A percentile compares a stretch with the other conserved stretches of the same genome.
phyloP scores from a whole-genome alignment of 2,329 filamentous ascomycete species.

The Talaromyces sp. region DNA sequence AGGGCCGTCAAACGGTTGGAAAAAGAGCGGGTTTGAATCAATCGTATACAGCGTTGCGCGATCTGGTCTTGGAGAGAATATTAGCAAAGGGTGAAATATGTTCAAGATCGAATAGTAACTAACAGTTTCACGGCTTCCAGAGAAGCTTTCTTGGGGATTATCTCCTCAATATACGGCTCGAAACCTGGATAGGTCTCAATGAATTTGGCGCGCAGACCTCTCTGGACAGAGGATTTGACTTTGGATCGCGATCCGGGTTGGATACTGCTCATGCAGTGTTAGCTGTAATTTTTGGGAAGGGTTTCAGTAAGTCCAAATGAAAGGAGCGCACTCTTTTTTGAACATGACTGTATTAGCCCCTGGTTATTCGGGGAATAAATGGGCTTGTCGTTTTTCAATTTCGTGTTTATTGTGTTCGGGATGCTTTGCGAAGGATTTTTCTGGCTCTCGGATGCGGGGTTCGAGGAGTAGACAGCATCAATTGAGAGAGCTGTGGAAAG shows the following conservation, averaged over 20 bases:
- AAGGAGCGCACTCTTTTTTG: constrained; percentile 75
- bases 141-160: constrained; percentile 91
- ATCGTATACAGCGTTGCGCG: constrained; percentile 84
- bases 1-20: constrained; percentile 72
- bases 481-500: neutral
- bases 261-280: constrained; percentile 52
- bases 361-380: neutral
- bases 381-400: neutral
- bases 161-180: constrained; percentile 82
- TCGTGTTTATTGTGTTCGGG: neutral
- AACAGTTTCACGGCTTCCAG: constrained; percentile 84
- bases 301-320: neutral
- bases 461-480: neutral
- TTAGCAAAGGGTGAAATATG: neutral
- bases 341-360: constrained; percentile 60
- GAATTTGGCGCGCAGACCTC: constrained; percentile 75
- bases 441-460: neutral
- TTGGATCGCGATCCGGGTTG: constrained; percentile 79
- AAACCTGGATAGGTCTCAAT: constrained; percentile 82
- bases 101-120: constrained; percentile 12
- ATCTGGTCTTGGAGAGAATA: constrained; percentile 58
- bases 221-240: constrained; percentile 94
- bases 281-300: neutral
- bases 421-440: neutral
- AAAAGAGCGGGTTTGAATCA: constrained; percentile 77